Conservation (phyloP, 768 basidiomycete genomes). For the Fomitopsis pulvina region DNA sequence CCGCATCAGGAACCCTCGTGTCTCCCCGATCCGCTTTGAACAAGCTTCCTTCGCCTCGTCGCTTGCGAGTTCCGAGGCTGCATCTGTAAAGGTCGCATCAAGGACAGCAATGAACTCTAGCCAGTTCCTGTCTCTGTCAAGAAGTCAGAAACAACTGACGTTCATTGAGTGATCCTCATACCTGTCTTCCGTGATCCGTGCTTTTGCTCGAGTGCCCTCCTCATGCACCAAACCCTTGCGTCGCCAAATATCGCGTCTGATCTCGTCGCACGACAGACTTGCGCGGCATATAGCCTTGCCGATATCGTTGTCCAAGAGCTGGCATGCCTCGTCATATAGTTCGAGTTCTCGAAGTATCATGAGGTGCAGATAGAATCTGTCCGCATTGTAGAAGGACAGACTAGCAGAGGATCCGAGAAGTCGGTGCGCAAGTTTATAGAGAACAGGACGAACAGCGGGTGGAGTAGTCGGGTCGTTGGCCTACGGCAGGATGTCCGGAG, state of each 20-base stretch:
- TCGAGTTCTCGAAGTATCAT: conserved; percentile 63
- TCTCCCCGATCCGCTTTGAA: conserved; percentile 32
- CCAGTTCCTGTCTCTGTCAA: conserved; percentile 76
- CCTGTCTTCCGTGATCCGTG: conserved; percentile 55
- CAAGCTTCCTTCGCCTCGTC: conserved; percentile 33
- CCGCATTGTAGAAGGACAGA: conserved; percentile 58
- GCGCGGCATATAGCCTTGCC: conserved; percentile 63
- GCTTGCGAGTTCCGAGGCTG: conserved; percentile 18
- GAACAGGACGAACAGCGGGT: conserved; percentile 53
- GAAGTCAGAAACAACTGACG: background rate
- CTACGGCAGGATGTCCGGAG: conserved; percentile 27
- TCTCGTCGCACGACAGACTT: conserved; percentile 68
- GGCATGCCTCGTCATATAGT: conserved; percentile 63
- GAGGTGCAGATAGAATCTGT: conserved; percentile 75
- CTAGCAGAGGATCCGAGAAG: conserved; percentile 58
- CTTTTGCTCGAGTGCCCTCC: conserved; percentile 56
- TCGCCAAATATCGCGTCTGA: conserved; percentile 66
- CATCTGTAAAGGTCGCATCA: conserved; percentile 53
- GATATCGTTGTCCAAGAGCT: conserved; percentile 59
- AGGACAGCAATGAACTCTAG: conserved; percentile 72
- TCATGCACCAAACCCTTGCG: conserved; percentile 48
- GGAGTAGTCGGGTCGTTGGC: conserved; percentile 65
- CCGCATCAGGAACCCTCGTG: conserved; percentile 44
- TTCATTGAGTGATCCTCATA: conserved; percentile 24
- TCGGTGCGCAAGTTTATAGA: conserved; percentile 74